Evolutionary conservation across 352 stramenopile species (phyloP).

Genomic region (Phytophthora meadii): DNA sequence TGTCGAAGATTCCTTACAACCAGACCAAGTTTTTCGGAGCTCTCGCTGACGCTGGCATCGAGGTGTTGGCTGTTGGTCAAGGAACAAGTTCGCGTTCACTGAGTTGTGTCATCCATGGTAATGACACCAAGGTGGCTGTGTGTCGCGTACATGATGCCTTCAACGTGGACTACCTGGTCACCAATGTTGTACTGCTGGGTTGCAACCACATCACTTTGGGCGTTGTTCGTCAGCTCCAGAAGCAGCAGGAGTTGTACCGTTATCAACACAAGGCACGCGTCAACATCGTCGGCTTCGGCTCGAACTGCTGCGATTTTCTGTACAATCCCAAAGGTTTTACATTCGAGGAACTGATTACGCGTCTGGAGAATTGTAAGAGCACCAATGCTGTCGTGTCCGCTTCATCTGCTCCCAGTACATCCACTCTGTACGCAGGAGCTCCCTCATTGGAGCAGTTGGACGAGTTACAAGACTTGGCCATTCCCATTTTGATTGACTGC

Average conservation of each 20-base stretch:
- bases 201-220: conserved; percentile 77
- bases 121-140: conserved; percentile 78
- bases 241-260: conserved; percentile 66
- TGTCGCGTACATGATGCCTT: conserved; percentile 83
- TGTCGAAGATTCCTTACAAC: conserved; percentile 75
- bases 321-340: conserved; percentile 66
- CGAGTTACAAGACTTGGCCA: conserved; percentile 69
- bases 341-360: conserved; percentile 52
- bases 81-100: conserved; percentile 82
- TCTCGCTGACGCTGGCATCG: conserved; percentile 68
- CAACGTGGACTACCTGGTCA: conserved; percentile 80
- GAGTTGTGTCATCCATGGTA: conserved; percentile 75
- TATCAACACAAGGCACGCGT: conserved; percentile 75
- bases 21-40: conserved; percentile 84
- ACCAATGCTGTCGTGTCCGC: conserved; percentile 37
- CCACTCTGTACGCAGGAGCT: conserved; percentile 43
- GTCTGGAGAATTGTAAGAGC: conserved; percentile 52
- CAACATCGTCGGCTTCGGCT: conserved; percentile 75
- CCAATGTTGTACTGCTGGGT: conserved; percentile 72
- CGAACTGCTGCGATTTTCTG: conserved; percentile 63
- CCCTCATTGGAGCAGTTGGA: conserved; percentile 63
- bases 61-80: conserved; percentile 78
- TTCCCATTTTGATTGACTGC: conserved; percentile 78
- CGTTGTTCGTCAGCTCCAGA: conserved; percentile 67
- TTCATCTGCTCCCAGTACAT: conserved; percentile 4